Percentiles rank a stretch among this genome's conserved stretches.
phyloP scores from a whole-genome alignment of 352 stramenopile species.

The Halophytophthora batemanensis region DNA sequence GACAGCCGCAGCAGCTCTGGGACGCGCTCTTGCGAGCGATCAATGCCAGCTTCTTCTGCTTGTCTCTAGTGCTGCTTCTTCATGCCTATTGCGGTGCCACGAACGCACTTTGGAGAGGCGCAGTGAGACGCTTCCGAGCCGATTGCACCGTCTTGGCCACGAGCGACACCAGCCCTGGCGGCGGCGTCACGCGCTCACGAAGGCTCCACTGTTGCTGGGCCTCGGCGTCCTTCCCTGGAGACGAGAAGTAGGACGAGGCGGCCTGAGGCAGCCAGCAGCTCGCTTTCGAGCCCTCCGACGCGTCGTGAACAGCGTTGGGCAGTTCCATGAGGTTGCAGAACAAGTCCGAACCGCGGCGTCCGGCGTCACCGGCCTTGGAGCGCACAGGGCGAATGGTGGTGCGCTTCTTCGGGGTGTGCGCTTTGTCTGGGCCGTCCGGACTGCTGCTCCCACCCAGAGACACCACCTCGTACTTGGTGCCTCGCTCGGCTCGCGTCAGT shows the following conservation, averaged over 20 bases:
- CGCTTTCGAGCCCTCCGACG: slow-evolving; percentile 12
- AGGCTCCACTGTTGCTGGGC: slow-evolving; percentile 6
- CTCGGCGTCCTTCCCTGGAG: slow-evolving; percentile 4
- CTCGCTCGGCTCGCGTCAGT: slow-evolving; percentile 11
- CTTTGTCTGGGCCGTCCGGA: slow-evolving; percentile 21
- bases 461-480: slow-evolving; percentile 41
- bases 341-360: slow-evolving; percentile 22
- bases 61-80: neutral
- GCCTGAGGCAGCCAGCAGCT: slow-evolving; percentile 18
- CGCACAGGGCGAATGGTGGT: slow-evolving; percentile 33
- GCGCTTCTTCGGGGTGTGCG: slow-evolving; percentile 34
- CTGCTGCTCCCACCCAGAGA: slow-evolving; percentile 27
- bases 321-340: slow-evolving; percentile 66
- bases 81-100: slow-evolving; percentile 19
- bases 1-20: too few relatives aligned
- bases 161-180: slow-evolving; percentile 37
- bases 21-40: too few relatives aligned
- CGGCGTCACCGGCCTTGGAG: slow-evolving; percentile 19
- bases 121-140: slow-evolving; percentile 45
- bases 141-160: slow-evolving; percentile 58
- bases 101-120: slow-evolving; percentile 26
- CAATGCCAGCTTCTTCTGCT: too few relatives aligned
- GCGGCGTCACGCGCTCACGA: slow-evolving; percentile 14
- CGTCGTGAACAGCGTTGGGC: slow-evolving; percentile 41
- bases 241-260: slow-evolving; percentile 16